Conservation (phyloP, 2,329 filamentous ascomycete species). For the Chrysoporthe austroafricana region DNA sequence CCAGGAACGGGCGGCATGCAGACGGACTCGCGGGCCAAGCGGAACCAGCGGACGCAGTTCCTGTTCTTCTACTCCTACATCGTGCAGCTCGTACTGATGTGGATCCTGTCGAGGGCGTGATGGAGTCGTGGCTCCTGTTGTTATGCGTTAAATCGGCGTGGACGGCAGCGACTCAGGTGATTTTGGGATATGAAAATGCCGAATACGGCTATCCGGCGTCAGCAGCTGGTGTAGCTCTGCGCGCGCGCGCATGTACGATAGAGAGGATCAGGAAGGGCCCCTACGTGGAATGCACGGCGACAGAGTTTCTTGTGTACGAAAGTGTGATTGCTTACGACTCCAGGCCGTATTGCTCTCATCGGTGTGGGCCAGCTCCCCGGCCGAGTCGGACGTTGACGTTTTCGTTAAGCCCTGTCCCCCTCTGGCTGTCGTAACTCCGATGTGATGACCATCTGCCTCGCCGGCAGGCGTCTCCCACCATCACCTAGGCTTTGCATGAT, state of each 20-base stretch:
- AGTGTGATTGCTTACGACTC: background rate
- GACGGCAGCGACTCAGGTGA: background rate
- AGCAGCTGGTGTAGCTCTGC: background rate
- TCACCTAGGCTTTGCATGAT: background rate
- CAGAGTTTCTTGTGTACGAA: background rate
- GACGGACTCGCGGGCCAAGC: slow-evolving; percentile 79
- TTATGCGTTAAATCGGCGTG: background rate
- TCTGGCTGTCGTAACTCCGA: slow-evolving; percentile 1
- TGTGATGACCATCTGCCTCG: background rate
- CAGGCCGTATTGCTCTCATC: background rate
- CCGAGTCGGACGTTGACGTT: background rate
- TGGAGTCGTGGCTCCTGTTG: background rate
- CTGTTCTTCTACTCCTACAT: slow-evolving; percentile 93
- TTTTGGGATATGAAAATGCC: background rate
- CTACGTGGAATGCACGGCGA: background rate
- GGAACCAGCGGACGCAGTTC: slow-evolving; percentile 87
- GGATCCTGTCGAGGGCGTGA: slow-evolving; percentile 61
- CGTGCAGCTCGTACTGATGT: slow-evolving; percentile 95
- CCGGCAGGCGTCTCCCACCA: background rate
- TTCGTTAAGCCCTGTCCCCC: background rate
- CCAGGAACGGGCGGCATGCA: slow-evolving; percentile 64
- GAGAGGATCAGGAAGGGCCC: background rate
- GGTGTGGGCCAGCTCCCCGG: background rate
- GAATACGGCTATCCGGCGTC: background rate
- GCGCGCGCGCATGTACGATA: background rate